phyloP scores from a whole-genome alignment of 2,329 filamentous ascomycete species.

The Colletotrichum sojae region DNA sequence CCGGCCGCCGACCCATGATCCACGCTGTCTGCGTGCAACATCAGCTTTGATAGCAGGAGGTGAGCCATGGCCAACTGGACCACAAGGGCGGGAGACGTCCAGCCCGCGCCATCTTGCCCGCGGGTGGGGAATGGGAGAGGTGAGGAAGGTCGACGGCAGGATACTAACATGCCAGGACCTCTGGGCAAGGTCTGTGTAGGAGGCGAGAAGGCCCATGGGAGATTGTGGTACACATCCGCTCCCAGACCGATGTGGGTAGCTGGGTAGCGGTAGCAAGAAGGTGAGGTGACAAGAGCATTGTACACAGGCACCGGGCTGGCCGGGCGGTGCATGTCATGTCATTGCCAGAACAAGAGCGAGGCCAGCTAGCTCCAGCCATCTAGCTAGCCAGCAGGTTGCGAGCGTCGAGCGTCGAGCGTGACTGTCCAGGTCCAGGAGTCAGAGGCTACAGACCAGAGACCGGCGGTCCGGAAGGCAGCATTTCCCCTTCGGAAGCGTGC shows the following conservation, averaged over 20 bases:
- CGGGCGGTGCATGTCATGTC: constrained; percentile 33
- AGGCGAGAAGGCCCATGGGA: constrained; percentile 15
- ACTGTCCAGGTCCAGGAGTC: constrained; percentile 3
- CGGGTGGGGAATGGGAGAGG: constrained; percentile 7
- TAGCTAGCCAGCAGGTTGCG: constrained; percentile 27
- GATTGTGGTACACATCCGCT: constrained; percentile 31
- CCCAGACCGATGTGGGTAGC: constrained; percentile 19
- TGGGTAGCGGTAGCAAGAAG: background rate
- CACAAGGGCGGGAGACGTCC: constrained; percentile 2
- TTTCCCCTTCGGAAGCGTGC: constrained; percentile 33
- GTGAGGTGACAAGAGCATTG: constrained; percentile 24
- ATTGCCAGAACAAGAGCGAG: constrained; percentile 26
- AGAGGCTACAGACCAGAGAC: background rate
- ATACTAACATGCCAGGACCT: constrained; percentile 24
- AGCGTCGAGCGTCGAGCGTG: background rate
- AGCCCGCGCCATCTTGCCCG: constrained; percentile 7
- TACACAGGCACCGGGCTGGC: constrained; percentile 30
- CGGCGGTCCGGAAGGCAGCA: constrained; percentile 28
- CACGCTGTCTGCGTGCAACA: constrained; percentile 37
- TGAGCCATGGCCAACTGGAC: constrained; percentile 19
- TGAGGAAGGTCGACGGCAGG: constrained; percentile 18
- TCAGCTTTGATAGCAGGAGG: constrained; percentile 27
- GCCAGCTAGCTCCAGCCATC: constrained; percentile 13
- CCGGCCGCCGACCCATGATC: constrained; percentile 29
- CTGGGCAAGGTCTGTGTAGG: constrained; percentile 7